These are phyloP conservation scores for Backusella westeae DNA, from an alignment of 192 early-diverging fungal species.

Conservation along the genomic window DNA sequence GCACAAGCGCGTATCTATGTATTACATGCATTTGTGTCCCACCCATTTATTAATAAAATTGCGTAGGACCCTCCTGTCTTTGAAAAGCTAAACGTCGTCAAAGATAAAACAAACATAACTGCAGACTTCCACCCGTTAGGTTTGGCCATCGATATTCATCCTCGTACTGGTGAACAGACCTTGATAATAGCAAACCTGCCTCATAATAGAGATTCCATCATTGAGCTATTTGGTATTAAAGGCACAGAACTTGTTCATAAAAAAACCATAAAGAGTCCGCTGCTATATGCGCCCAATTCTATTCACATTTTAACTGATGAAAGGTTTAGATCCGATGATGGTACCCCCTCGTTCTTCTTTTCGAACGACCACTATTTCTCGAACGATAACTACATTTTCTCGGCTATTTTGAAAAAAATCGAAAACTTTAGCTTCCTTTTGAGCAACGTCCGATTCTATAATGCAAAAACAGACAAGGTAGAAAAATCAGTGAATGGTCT, in stretches of 20 bases:
- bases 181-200: slow-evolving; percentile 25
- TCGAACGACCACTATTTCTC: slow-evolving; percentile 27
- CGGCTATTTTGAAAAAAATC: slow-evolving; percentile 13
- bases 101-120: not conserved
- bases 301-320: slow-evolving; percentile 16
- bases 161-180: not conserved
- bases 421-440: slow-evolving; percentile 30
- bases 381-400: not conserved
- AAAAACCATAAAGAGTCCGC: slow-evolving; percentile 9
- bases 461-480: slow-evolving; percentile 15
- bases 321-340: slow-evolving; percentile 21
- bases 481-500: slow-evolving; percentile 8
- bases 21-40: not conserved
- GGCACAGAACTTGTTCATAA: not conserved
- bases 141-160: slow-evolving; percentile 14
- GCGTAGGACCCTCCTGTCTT: not conserved
- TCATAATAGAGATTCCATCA: not conserved
- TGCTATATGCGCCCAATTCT: slow-evolving; percentile 26
- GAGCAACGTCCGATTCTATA: slow-evolving; percentile 23
- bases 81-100: not conserved
- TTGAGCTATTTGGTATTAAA: slow-evolving; percentile 20
- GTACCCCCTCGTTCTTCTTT: slow-evolving; percentile 34
- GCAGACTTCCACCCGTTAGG: slow-evolving; percentile 32
- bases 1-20: not conserved
- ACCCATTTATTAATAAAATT: not conserved